Evolutionary conservation across 345 rosid genomes (phyloP).

Genomic region (Eucalyptus paniculata): DNA sequence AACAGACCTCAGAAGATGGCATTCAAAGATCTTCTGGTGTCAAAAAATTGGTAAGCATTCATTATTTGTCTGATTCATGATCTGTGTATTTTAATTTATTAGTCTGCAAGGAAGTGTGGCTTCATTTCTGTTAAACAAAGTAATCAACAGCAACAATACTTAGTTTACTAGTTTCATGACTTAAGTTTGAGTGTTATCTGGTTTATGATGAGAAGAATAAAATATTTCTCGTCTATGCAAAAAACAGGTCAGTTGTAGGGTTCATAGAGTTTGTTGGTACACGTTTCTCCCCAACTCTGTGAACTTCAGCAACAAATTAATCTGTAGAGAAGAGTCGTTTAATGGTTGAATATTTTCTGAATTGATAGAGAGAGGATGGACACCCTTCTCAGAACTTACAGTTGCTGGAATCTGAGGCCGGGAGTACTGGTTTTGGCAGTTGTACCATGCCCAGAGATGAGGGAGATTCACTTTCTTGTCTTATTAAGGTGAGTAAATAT

Average conservation of each 20-base stretch:
- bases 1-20: constrained; percentile 33
- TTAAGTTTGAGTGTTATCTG: neutral
- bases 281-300: neutral
- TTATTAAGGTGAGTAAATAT: constrained; percentile 45
- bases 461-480: constrained; percentile 42
- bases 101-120: neutral
- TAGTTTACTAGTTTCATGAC: neutral
- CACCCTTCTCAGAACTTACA: constrained; percentile 29
- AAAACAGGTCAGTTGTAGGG: neutral
- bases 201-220: neutral
- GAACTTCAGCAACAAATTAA: neutral
- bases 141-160: neutral
- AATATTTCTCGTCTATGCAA: neutral
- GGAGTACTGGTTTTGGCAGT: constrained; percentile 8
- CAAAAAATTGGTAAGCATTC: constrained; percentile 57
- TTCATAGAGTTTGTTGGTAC: neutral
- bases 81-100: neutral
- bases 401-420: constrained; percentile 3
- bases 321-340: neutral
- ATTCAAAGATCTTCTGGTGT: constrained; percentile 22
- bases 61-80: neutral
- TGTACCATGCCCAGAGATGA: constrained; percentile 1
- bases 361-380: constrained; percentile 47
- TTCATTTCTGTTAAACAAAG: neutral
- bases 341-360: neutral